Evolutionary conservation across 1,284 basidiomycete species (phyloP).

Genomic region (Phellopilus nigrolimitatus): DNA sequence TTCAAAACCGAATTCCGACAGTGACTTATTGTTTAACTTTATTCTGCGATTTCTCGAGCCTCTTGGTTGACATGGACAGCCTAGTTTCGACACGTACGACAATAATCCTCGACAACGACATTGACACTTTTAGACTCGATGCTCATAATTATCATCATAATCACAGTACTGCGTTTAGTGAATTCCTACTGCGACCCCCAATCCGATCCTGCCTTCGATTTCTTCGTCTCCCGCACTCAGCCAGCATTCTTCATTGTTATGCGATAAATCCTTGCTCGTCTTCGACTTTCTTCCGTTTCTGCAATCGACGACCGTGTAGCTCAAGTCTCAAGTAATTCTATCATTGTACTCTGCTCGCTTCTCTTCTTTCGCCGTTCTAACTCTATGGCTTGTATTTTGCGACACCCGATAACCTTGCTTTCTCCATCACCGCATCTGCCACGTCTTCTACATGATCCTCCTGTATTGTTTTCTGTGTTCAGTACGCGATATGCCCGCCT

Average conservation of each 20-base stretch:
- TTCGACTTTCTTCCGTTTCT: too few relatives aligned
- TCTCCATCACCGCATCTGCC: too few relatives aligned
- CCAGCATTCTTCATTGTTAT: too few relatives aligned
- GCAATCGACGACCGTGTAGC: background rate
- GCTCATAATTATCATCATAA: too few relatives aligned
- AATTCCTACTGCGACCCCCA: too few relatives aligned
- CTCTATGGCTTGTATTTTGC: background rate
- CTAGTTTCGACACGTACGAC: background rate
- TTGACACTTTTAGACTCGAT: too few relatives aligned
- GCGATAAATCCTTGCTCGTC: too few relatives aligned
- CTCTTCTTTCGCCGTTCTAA: background rate
- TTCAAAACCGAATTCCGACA: slow-evolving; percentile 15
- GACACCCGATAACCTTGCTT: background rate
- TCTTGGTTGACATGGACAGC: slow-evolving; percentile 5
- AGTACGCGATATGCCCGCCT: too few relatives aligned
- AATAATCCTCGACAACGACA: background rate
- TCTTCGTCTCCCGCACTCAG: too few relatives aligned
- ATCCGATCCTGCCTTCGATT: too few relatives aligned
- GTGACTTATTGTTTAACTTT: slow-evolving; percentile 18
- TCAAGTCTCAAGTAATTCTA: too few relatives aligned
- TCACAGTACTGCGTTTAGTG: background rate
- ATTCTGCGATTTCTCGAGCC: background rate
- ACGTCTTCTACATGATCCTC: background rate
- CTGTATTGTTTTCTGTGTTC: background rate
- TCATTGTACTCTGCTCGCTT: background rate